Percentiles rank a stretch among this genome's conserved stretches.
Evolutionary conservation across 768 basidiomycete genomes (phyloP).

Genomic region (Ramaria sp.): DNA sequence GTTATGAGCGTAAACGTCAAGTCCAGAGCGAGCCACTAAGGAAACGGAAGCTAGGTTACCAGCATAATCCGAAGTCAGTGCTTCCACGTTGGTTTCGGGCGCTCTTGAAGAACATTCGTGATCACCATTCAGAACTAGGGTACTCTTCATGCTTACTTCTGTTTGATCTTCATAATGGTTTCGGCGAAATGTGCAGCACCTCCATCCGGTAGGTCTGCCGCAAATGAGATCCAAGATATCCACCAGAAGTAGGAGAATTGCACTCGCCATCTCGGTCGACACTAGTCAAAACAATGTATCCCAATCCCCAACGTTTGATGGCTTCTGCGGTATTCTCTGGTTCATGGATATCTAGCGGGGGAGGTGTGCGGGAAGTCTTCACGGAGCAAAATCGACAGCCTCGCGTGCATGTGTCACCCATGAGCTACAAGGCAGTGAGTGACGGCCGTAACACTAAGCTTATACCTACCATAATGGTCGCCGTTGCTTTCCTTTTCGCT

Average conservation of each 20-base stretch:
- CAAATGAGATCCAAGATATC: neutral
- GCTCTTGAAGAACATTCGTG: conserved; percentile 40
- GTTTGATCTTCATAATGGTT: conserved; percentile 90
- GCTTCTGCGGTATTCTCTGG: conserved; percentile 98
- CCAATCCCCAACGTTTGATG: conserved; percentile 93
- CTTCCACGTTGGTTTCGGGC: conserved; percentile 92
- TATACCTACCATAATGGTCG: conserved; percentile 86
- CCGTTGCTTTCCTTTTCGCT: conserved; percentile 78
- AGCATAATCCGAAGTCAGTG: conserved; percentile 89
- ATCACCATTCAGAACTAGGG: neutral
- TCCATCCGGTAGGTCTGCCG: conserved; percentile 78
- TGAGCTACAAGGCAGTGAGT: conserved; percentile 44
- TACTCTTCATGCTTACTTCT: conserved; percentile 48
- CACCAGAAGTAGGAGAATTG: neutral
- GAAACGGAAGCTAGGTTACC: conserved; percentile 68
- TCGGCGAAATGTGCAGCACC: conserved; percentile 92
- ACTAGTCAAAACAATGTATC: conserved; percentile 94
- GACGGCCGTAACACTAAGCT: neutral
- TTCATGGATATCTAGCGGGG: conserved; percentile 90
- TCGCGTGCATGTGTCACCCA: conserved; percentile 98
- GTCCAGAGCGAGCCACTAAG: conserved; percentile 79
- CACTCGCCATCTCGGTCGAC: conserved; percentile 90
- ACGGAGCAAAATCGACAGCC: conserved; percentile 97
- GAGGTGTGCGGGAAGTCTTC: conserved; percentile 82
- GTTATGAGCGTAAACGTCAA: conserved; percentile 98